Conservation (phyloP, 192 early-diverging fungal species). For the Coemansia sp. region DNA sequence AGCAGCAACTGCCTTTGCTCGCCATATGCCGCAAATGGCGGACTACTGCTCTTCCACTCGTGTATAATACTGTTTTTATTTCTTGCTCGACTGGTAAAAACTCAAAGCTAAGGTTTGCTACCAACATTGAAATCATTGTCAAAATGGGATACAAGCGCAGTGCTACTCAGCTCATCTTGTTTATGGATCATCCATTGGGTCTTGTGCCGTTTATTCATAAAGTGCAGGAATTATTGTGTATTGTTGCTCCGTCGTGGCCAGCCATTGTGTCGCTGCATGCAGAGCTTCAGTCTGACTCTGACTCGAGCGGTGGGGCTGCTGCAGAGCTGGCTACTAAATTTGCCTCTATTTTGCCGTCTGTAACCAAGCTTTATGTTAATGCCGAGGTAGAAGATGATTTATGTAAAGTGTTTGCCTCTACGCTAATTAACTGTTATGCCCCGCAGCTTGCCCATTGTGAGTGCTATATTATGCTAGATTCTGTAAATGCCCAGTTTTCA, state of each 20-base stretch:
- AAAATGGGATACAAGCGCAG: background rate
- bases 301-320: background rate
- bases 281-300: background rate
- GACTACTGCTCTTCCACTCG: background rate
- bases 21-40: constrained; percentile 20
- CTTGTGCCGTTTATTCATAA: background rate
- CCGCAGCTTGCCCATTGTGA: background rate
- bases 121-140: constrained; percentile 11
- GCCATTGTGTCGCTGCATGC: background rate
- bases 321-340: background rate
- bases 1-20: constrained; percentile 10
- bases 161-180: background rate
- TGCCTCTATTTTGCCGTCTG: background rate
- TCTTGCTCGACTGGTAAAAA: background rate
- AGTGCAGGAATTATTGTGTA: background rate
- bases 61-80: constrained; percentile 16
- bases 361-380: background rate
- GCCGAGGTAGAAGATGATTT: constrained; percentile 1
- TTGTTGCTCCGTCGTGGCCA: constrained; percentile 1
- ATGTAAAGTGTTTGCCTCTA: background rate
- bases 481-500: background rate
- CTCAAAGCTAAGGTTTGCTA: background rate
- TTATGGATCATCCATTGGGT: constrained; percentile 5
- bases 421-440: background rate
- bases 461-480: constrained; percentile 2